These are phyloP conservation scores for Corchorus capsularis DNA, from an alignment of 345 rosid species.

Conservation along the genomic window DNA sequence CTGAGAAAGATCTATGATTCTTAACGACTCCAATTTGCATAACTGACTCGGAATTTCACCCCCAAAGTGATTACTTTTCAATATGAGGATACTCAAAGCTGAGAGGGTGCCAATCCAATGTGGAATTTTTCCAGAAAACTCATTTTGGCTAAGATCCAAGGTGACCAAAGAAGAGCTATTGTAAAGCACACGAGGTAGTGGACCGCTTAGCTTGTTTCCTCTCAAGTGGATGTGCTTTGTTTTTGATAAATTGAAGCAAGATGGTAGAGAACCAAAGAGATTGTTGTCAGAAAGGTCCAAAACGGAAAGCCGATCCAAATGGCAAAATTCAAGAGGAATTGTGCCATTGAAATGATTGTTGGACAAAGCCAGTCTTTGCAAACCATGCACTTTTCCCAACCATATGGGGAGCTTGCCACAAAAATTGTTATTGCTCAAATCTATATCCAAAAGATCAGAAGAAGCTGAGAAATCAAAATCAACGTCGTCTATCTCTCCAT, in stretches of 20 bases:
- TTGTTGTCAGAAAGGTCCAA: conserved; percentile 21
- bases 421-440: conserved; percentile 25
- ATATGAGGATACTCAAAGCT: conserved; percentile 9
- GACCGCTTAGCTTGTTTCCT: background rate
- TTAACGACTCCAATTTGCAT: conserved; percentile 13
- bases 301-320: accelerated
- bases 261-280: background rate
- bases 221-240: background rate
- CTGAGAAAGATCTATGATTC: conserved; percentile 16
- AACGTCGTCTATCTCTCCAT: background rate
- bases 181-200: background rate
- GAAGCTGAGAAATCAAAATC: too few species aligned
- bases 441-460: background rate
- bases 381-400: background rate
- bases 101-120: background rate
- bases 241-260: background rate
- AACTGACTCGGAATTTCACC: conserved; percentile 20
- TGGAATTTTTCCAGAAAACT: conserved; percentile 4
- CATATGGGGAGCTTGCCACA: conserved; percentile 18
- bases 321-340: conserved; percentile 7
- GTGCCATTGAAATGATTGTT: conserved; percentile 16
- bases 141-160: conserved; percentile 16
- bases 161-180: background rate
- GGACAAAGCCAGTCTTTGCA: background rate
- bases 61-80: conserved; percentile 17